Evolutionary conservation across 306 rosid genomes (phyloP).

Genomic region (Lotus japonicus): DNA sequence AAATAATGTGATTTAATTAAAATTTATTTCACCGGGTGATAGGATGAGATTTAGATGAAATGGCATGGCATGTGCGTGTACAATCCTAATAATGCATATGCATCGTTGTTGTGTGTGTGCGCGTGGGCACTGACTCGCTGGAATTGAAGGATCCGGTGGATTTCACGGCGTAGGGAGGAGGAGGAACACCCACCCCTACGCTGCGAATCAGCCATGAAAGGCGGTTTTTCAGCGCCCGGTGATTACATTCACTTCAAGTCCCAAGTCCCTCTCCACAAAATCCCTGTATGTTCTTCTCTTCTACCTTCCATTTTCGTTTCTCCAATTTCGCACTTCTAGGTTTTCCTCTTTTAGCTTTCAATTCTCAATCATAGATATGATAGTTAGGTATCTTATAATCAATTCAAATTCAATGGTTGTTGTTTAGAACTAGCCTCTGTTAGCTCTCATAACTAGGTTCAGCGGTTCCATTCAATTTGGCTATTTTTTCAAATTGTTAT

Average conservation of each 20-base stretch:
- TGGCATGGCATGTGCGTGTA: background rate
- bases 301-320: background rate
- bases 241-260: slow-evolving; percentile 98
- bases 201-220: slow-evolving; percentile 54
- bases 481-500: too few species aligned
- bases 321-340: background rate
- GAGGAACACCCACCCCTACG: background rate
- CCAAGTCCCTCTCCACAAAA: slow-evolving; percentile 96
- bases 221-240: slow-evolving; percentile 96
- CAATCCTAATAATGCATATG: slow-evolving; percentile 11
- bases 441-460: too few species aligned
- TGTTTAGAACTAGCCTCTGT: background rate
- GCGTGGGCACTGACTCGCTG: background rate
- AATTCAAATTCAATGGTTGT: background rate
- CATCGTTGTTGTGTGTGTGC: background rate
- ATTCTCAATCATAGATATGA: background rate
- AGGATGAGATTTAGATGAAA: background rate
- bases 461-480: too few species aligned
- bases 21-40: background rate
- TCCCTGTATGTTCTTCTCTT: slow-evolving; percentile 53
- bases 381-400: background rate
- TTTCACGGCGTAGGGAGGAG: background rate
- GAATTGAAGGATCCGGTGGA: slow-evolving; percentile 1
- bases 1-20: background rate
- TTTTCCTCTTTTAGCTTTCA: background rate